Evolutionary conservation across 2,329 filamentous ascomycete species (phyloP).

Genomic region (Hawksworthiomyces lignivorus): DNA sequence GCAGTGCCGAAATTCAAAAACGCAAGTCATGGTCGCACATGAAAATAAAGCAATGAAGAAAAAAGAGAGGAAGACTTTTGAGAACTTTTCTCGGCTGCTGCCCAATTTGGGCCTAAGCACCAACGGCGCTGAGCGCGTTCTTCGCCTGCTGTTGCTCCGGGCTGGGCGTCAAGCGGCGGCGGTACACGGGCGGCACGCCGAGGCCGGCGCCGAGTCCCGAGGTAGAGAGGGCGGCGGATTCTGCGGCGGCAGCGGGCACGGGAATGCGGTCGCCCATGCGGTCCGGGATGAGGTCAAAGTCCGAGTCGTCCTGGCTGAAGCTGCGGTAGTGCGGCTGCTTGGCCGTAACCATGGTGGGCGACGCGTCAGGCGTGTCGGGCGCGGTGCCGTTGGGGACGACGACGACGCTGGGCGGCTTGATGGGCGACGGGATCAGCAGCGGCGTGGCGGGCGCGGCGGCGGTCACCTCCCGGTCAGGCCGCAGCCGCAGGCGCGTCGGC

Average conservation of each 20-base stretch:
- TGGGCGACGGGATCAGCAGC: slow-evolving; percentile 10
- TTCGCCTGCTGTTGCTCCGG: slow-evolving; percentile 38
- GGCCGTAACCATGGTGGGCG: slow-evolving; percentile 38
- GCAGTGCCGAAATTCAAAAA: too few relatives aligned
- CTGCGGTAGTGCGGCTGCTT: neutral
- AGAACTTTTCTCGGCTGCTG: too few relatives aligned
- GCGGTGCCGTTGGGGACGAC: slow-evolving; percentile 33
- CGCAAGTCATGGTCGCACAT: too few relatives aligned
- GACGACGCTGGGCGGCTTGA: slow-evolving; percentile 14
- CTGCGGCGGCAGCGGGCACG: slow-evolving; percentile 26
- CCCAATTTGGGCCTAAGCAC: too few relatives aligned
- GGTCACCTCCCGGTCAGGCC: slow-evolving; percentile 28
- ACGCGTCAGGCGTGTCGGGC: slow-evolving; percentile 22
- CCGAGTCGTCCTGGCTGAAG: slow-evolving; percentile 33
- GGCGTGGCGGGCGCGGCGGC: slow-evolving; percentile 12
- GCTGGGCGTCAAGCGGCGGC: slow-evolving; percentile 37
- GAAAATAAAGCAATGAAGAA: too few relatives aligned
- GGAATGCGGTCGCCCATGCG: slow-evolving; percentile 52
- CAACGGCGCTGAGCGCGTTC: too few relatives aligned
- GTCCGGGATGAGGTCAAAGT: slow-evolving; percentile 54
- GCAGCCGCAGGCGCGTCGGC: slow-evolving; percentile 45
- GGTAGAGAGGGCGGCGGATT: neutral
- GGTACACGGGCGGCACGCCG: slow-evolving; percentile 13
- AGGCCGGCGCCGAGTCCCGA: slow-evolving; percentile 12
- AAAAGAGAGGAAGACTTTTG: too few relatives aligned